A percentile compares a stretch with the other conserved stretches of the same genome.
Evolutionary conservation across 208 protist species (phyloP).

Genomic region (Herpetomonas samuelpessoai): DNA sequence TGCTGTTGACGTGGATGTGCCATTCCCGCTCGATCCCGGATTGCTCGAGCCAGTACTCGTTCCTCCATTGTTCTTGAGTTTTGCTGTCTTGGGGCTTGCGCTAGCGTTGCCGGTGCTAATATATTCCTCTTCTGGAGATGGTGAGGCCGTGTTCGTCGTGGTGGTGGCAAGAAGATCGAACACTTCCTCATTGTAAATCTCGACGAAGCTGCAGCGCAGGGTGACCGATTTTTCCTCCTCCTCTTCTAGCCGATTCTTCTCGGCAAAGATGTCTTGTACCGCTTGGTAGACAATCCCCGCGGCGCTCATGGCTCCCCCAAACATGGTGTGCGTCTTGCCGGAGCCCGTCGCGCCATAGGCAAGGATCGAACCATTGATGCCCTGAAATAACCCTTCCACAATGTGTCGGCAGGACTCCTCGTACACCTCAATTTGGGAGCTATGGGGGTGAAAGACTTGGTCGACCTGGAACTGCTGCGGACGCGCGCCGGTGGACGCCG

Average conservation of each 20-base stretch:
- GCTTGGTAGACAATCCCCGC: slow-evolving; percentile 82
- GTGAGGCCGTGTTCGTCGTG: slow-evolving; percentile 3
- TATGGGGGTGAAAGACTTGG: slow-evolving; percentile 62
- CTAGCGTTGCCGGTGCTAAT: too few relatives aligned
- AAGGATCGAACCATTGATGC: slow-evolving; percentile 84
- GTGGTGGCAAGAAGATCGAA: slow-evolving; percentile 66
- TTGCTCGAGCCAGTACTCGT: too few relatives aligned
- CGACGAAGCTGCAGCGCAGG: slow-evolving; percentile 71
- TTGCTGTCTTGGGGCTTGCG: too few relatives aligned
- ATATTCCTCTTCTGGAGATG: background rate
- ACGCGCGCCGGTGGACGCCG: slow-evolving; percentile 7
- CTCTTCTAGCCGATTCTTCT: slow-evolving; percentile 55
- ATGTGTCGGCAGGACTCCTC: slow-evolving; percentile 53
- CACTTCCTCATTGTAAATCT: slow-evolving; percentile 91
- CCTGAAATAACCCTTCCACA: slow-evolving; percentile 65
- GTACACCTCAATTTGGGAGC: slow-evolving; percentile 76
- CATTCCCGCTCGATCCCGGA: too few relatives aligned
- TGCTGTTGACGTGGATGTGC: too few relatives aligned
- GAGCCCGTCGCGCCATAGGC: slow-evolving; percentile 87
- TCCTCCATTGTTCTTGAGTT: too few relatives aligned
- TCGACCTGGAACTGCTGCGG: slow-evolving; percentile 71
- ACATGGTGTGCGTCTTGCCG: slow-evolving; percentile 92
- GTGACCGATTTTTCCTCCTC: slow-evolving; percentile 50
- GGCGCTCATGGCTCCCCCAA: slow-evolving; percentile 69
- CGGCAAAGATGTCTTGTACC: slow-evolving; percentile 75